These are phyloP conservation scores for Penicillium capsulatum DNA, from an alignment of 2,329 filamentous ascomycete genomes.

Conservation along the genomic window DNA sequence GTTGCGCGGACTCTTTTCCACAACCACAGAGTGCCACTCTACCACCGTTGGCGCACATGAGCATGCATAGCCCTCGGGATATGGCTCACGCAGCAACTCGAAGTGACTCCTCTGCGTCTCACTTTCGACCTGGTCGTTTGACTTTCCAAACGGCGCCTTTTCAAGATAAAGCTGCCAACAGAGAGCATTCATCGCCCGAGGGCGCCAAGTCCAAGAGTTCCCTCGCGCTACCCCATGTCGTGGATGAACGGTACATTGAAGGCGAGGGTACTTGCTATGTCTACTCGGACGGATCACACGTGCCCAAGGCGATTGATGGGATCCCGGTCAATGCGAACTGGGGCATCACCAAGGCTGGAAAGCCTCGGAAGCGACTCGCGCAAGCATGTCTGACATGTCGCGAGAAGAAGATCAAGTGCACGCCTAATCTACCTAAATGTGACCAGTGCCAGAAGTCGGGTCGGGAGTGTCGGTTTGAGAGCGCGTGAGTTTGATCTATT, in stretches of 20 bases:
- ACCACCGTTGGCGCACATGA: constrained; percentile 32
- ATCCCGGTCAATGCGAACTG: constrained; percentile 85
- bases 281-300: constrained; percentile 79
- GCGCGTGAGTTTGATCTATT: constrained; percentile 78
- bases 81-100: constrained; percentile 19
- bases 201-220: constrained; percentile 11
- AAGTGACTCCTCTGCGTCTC: constrained; percentile 17
- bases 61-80: constrained; percentile 21
- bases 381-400: constrained; percentile 91
- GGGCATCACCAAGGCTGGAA: constrained; percentile 91
- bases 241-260: constrained; percentile 51
- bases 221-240: constrained; percentile 31
- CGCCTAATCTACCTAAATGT: constrained; percentile 81
- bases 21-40: constrained; percentile 22
- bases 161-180: constrained; percentile 13
- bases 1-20: constrained; percentile 18
- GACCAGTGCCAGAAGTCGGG: constrained; percentile 91
- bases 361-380: constrained; percentile 83
- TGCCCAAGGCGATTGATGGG: constrained; percentile 78
- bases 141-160: constrained; percentile 13
- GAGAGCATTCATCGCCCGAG: constrained; percentile 16
- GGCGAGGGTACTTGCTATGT: constrained; percentile 80
- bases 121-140: constrained; percentile 19
- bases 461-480: constrained; percentile 76
- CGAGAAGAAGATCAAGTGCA: constrained; percentile 97